These are phyloP conservation scores for Fomes fomentarius DNA, from an alignment of 1,284 basidiomycete species.

Conservation along the genomic window DNA sequence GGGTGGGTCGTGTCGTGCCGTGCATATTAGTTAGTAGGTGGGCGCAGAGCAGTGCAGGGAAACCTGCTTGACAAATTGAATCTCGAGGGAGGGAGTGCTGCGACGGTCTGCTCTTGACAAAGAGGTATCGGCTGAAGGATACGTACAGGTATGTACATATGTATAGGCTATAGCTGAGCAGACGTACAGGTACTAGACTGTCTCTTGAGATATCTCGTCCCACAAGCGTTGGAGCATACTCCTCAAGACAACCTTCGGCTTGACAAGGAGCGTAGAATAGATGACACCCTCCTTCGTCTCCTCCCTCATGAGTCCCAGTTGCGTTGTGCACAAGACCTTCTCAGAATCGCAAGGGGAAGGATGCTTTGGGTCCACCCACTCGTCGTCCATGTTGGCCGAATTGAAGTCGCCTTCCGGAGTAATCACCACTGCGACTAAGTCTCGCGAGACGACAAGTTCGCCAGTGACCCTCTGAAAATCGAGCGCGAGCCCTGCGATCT, in stretches of 20 bases:
- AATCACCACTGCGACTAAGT: slow-evolving; percentile 40
- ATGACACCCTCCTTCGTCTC: neutral
- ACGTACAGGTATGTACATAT: too few species aligned
- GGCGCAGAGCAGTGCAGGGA: too few species aligned
- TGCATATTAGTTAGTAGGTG: too few species aligned
- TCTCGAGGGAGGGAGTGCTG: too few species aligned
- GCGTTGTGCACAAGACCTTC: slow-evolving; percentile 10
- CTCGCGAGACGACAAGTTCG: slow-evolving; percentile 46
- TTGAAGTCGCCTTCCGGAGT: slow-evolving; percentile 43
- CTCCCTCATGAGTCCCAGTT: slow-evolving; percentile 4
- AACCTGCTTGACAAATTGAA: too few species aligned
- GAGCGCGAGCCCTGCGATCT: slow-evolving; percentile 45
- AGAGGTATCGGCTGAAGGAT: too few species aligned
- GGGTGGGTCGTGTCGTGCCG: too few species aligned
- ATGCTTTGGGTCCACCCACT: slow-evolving; percentile 22
- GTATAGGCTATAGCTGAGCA: neutral
- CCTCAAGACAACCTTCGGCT: slow-evolving; percentile 38
- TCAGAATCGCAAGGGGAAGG: neutral
- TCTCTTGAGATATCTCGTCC: neutral
- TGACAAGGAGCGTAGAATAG: slow-evolving; percentile 27
- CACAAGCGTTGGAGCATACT: slow-evolving; percentile 6
- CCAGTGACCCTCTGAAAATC: slow-evolving; percentile 53
- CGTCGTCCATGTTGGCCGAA: slow-evolving; percentile 46
- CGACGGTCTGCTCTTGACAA: neutral
- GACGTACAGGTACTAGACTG: neutral